These are phyloP conservation scores for Trebouxia sp. DNA, from an alignment of 139 green algal species.

Conservation along the genomic window DNA sequence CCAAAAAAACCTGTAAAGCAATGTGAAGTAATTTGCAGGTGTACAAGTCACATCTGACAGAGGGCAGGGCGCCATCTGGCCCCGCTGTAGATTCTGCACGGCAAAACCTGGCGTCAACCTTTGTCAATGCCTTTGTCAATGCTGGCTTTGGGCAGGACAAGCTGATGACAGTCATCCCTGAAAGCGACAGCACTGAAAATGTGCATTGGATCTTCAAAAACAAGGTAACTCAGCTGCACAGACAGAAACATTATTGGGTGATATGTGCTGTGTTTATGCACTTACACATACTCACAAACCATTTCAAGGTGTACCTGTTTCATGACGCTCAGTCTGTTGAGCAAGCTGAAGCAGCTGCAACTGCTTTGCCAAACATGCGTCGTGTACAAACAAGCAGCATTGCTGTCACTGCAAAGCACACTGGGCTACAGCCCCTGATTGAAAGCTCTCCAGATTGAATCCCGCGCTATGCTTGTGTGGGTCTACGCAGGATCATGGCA, in stretches of 20 bases:
- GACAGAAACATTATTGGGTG: too few species aligned
- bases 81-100: slow-evolving; percentile 85
- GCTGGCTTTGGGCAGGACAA: slow-evolving; percentile 96
- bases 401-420: neutral
- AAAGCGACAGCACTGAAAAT: slow-evolving; percentile 20
- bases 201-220: slow-evolving; percentile 99
- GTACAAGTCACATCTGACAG: slow-evolving; percentile 95
- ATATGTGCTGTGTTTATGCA: too few species aligned
- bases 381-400: neutral
- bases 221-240: slow-evolving; percentile 49
- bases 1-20: too few species aligned
- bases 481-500: slow-evolving; percentile 86
- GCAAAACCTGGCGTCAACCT: slow-evolving; percentile 93
- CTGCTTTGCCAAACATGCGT: neutral
- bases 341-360: too few species aligned
- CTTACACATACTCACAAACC: too few species aligned
- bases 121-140: slow-evolving; percentile 99
- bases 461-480: neutral
- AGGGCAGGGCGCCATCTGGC: slow-evolving; percentile 67
- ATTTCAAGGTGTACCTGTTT: too few species aligned
- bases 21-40: too few species aligned
- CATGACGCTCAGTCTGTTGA: too few species aligned
- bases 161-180: slow-evolving; percentile 64
- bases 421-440: neutral
- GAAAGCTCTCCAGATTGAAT: neutral